Evolutionary conservation across 208 protist genomes (phyloP).

Genomic region (Trichomonas tenax): DNA sequence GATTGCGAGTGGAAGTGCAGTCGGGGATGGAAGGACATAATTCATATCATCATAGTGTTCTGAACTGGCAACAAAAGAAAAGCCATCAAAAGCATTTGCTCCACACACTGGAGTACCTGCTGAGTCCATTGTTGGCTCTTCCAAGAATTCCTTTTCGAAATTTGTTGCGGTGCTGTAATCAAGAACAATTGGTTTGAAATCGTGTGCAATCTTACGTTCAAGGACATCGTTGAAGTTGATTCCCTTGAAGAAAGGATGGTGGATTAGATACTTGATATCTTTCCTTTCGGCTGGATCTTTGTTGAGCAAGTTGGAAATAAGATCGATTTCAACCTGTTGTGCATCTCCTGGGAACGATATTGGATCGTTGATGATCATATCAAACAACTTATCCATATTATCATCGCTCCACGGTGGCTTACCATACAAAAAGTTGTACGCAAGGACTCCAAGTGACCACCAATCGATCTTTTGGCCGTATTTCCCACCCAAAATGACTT

Average conservation of each 20-base stretch:
- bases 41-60: neutral
- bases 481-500: neutral
- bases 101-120: neutral
- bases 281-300: neutral
- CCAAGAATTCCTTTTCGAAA: neutral
- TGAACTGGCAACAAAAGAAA: neutral
- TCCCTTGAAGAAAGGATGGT: neutral
- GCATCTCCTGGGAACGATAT: neutral
- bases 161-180: neutral
- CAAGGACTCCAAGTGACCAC: slow-evolving; percentile 8
- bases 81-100: neutral
- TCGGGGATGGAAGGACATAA: too few species aligned
- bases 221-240: neutral
- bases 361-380: neutral
- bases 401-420: neutral
- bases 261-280: neutral
- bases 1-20: too few species aligned
- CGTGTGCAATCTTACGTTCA: neutral
- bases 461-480: neutral
- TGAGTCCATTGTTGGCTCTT: neutral
- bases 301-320: neutral
- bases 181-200: neutral
- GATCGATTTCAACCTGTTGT: neutral
- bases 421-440: neutral
- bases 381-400: neutral